These are phyloP conservation scores for Podospora australis DNA, from an alignment of 495 filamentous ascomycete species.

Conservation along the genomic window DNA sequence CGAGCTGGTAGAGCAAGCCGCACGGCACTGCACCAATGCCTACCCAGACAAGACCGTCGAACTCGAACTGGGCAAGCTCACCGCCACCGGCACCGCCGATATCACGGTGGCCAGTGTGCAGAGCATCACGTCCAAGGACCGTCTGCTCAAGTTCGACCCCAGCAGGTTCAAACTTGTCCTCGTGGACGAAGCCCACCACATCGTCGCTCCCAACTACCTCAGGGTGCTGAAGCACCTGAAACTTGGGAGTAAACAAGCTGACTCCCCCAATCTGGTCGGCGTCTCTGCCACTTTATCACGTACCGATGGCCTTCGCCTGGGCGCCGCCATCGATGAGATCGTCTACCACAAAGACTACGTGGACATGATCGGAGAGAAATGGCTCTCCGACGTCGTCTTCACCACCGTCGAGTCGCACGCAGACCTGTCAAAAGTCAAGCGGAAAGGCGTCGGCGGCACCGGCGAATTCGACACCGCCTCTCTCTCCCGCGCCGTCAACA, in stretches of 20 bases:
- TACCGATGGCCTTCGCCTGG: conserved; percentile 80
- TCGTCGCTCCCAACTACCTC: conserved; percentile 76
- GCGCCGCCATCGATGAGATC: conserved; percentile 86
- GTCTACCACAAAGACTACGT: conserved; percentile 97
- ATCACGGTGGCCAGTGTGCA: conserved; percentile 91
- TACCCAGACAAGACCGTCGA: conserved; percentile 79
- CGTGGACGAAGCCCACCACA: conserved; percentile 98
- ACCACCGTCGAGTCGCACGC: conserved; percentile 81
- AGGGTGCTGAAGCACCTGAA: conserved; percentile 67
- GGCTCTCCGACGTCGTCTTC: conserved; percentile 80
- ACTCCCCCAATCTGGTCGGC: conserved; percentile 71
- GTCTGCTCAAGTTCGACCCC: conserved; percentile 77
- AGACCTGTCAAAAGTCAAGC: conserved; percentile 60
- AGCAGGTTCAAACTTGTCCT: conserved; percentile 78
- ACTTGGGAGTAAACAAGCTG: conserved; percentile 45
- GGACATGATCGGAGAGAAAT: conserved; percentile 89
- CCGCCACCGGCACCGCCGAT: conserved; percentile 72
- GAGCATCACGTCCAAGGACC: conserved; percentile 66
- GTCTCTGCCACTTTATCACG: conserved; percentile 91
- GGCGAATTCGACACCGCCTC: conserved; percentile 74
- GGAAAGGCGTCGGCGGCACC: conserved; percentile 44
- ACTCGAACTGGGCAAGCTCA: conserved; percentile 77
- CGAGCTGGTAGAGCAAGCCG: conserved; percentile 95
- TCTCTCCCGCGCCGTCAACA: conserved; percentile 78
- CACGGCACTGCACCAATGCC: conserved; percentile 66